Conservation (phyloP, 2,329 filamentous ascomycete genomes). For the Purpureocillium lavendulum region DNA sequence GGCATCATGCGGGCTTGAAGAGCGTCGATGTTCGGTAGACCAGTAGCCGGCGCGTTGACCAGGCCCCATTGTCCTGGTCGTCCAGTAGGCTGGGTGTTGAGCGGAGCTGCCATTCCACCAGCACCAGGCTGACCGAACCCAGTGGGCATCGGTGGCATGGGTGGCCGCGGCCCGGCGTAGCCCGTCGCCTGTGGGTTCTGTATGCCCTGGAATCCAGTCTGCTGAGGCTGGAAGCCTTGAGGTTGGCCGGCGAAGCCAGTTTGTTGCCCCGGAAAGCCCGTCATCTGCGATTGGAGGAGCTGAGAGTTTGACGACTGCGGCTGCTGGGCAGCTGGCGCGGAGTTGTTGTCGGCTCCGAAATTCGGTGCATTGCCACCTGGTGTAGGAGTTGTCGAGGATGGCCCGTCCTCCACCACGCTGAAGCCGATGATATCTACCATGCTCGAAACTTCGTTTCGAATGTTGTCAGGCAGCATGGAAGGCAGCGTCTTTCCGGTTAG, state of each 20-base stretch:
- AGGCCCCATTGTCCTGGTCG: slow-evolving; percentile 95
- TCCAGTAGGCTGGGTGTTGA: slow-evolving; percentile 93
- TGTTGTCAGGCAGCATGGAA: slow-evolving; percentile 64
- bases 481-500: slow-evolving; percentile 82
- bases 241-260: slow-evolving; percentile 49
- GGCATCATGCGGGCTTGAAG: slow-evolving; percentile 96
- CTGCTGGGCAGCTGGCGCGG: slow-evolving; percentile 52
- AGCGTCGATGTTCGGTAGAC: slow-evolving; percentile 88
- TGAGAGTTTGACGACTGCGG: slow-evolving; percentile 64
- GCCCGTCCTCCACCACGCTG: slow-evolving; percentile 67
- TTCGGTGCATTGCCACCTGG: slow-evolving; percentile 57
- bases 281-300: slow-evolving; percentile 58
- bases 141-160: slow-evolving; percentile 74
- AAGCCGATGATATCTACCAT: slow-evolving; percentile 99
- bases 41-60: slow-evolving; percentile 84
- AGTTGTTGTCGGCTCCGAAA: slow-evolving; percentile 47
- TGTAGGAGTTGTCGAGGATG: slow-evolving; percentile 29
- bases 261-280: slow-evolving; percentile 54
- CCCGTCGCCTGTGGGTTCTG: slow-evolving; percentile 67
- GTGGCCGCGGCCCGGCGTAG: slow-evolving; percentile 77
- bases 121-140: slow-evolving; percentile 40
- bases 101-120: slow-evolving; percentile 52
- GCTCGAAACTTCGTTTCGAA: slow-evolving; percentile 95
- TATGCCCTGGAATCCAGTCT: slow-evolving; percentile 61
- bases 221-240: slow-evolving; percentile 56